Base-by-base conservation (phyloP, 139 green algal genomes). In the Chlamydomonas sphaeroides region DNA sequence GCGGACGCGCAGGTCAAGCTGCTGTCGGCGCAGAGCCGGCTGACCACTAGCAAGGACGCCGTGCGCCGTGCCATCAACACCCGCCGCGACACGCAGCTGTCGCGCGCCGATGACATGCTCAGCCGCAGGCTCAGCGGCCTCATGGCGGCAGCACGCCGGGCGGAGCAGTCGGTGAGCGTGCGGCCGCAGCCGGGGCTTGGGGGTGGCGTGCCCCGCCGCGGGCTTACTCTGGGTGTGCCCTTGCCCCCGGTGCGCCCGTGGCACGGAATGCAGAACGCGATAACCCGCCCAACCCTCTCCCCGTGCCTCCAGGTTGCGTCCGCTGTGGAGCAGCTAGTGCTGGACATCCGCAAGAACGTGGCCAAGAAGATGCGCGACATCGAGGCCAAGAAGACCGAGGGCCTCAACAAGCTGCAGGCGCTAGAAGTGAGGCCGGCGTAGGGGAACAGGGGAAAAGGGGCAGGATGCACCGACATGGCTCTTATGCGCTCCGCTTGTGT, bases 1-100 rank as follows among this genome's bases (percentile, higher is more conserved):
- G 59, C 45, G 15, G 70, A 78, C 49, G 70, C 70, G 26, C 51
- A 67, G 51, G 70, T 67, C 23, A 51, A 53, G 51, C 70, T 78
- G 23, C 18, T 78, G 51, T 49, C 70, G 21, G 70, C 69, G n/a
- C 28, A 51, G 41, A 65, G 32, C n/a, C 69, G 69, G 42, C 69
- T 77, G 18, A 77, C 45, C 48, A 45, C 69, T n/a, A 65, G 45
- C 69, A 32, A 33, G 48, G 69, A 77, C 48, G 39, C 38, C 1
- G 69, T 77, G 48, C 45, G 61, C 30, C 69, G 69, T n/a, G 33
- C 48, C 17, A 53, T 78, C 48, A 23, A 53, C 48, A 35, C 70
- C 33, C 32, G 51, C 48, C 38, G 70, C 14, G 69, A 77, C 48
- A 35, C 51, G 35, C 51, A 51, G 33, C 3, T 51, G 48, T 49